phyloP scores from a whole-genome alignment of 108 stramenopile species.

The Pseudonitzschia multiseries region DNA sequence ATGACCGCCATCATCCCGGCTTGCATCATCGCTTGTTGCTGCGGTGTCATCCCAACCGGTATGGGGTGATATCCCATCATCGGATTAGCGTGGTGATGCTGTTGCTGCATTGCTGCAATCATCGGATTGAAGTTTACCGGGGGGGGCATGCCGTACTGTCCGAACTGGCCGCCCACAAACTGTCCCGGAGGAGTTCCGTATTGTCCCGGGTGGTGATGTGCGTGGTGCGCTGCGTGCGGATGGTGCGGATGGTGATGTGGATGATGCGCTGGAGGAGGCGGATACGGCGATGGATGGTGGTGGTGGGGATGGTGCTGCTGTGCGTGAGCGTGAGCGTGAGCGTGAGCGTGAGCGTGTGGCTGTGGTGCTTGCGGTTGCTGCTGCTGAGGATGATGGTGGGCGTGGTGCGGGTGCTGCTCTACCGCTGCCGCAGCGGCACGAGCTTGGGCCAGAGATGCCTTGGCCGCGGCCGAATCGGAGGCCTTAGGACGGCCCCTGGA shows the following conservation, averaged over 20 bases:
- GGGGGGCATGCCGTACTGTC: neutral
- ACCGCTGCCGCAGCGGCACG: neutral
- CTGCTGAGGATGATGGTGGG: neutral
- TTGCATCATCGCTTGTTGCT: conserved; percentile 18
- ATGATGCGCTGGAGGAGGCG: neutral
- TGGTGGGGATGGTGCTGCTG: neutral
- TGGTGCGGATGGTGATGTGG: conserved; percentile 1
- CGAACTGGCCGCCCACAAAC: neutral
- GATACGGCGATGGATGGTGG: neutral
- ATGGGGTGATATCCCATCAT: conserved; percentile 19
- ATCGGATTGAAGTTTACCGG: conserved; percentile 6
- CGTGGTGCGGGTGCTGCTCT: neutral
- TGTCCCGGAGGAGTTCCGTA: conserved; percentile 1
- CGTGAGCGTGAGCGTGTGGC: neutral
- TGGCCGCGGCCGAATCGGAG: conserved; percentile 13
- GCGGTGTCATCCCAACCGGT: conserved; percentile 8
- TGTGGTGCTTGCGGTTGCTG: neutral
- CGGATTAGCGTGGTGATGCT: conserved; percentile 1
- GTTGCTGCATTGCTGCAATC: conserved; percentile 15
- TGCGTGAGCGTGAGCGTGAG: neutral
- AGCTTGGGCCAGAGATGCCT: conserved; percentile 2
- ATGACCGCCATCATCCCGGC: conserved; percentile 13
- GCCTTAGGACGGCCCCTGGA: conserved; percentile 20
- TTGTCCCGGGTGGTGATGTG: conserved; percentile 5
- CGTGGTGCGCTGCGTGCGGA: neutral